phyloP scores from a whole-genome alignment of 2,329 filamentous ascomycete genomes.

The Beauveria sp. region DNA sequence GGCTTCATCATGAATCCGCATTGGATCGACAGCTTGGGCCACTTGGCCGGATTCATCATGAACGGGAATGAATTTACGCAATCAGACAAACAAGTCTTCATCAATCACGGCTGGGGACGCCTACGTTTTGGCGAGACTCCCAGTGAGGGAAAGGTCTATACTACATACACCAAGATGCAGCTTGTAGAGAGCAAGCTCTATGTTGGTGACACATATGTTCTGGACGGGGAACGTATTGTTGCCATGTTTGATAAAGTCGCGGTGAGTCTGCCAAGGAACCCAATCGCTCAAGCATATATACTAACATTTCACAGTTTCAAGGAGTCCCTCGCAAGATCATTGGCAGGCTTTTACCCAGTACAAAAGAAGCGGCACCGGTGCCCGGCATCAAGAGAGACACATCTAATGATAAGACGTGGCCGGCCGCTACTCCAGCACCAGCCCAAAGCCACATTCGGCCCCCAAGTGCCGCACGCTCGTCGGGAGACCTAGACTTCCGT shows the following conservation, averaged over 20 bases:
- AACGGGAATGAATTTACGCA: conserved; percentile 44
- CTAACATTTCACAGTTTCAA: conserved; percentile 40
- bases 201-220: conserved; percentile 47
- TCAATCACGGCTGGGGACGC: conserved; percentile 53
- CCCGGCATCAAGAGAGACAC: not conserved
- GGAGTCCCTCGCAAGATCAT: conserved; percentile 58
- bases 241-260: conserved; percentile 8
- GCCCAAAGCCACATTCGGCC: not conserved
- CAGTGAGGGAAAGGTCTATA: conserved; percentile 36
- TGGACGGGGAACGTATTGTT: conserved; percentile 43
- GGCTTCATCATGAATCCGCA: conserved; percentile 47
- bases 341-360: conserved; percentile 53
- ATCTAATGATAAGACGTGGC: not conserved
- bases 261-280: not conserved
- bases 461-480: not conserved
- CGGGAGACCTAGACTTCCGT: not conserved
- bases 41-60: conserved; percentile 54
- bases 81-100: conserved; percentile 47
- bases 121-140: conserved; percentile 37
- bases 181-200: conserved; percentile 33
- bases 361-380: not conserved
- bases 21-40: conserved; percentile 52
- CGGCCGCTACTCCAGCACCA: not conserved
- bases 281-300: not conserved
- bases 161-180: conserved; percentile 51